A percentile compares a stretch with the other conserved stretches of the same genome.
Conservation (phyloP, 495 filamentous ascomycete genomes). For the Tuber calosporum region DNA sequence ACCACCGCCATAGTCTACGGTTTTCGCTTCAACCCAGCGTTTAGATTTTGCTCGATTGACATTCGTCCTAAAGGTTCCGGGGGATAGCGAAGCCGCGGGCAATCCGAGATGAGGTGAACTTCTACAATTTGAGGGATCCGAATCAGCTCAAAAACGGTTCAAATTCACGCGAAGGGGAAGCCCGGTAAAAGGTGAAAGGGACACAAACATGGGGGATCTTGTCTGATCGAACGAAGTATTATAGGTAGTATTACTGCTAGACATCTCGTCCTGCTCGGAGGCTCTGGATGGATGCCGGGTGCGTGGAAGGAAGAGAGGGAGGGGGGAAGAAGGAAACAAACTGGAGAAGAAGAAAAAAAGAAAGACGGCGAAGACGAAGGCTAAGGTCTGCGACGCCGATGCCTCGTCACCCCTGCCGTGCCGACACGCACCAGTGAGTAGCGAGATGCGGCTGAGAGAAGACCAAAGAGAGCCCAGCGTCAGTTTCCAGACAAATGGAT, state of each 20-base stretch:
- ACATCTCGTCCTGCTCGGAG: background rate
- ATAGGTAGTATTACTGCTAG: conserved; percentile 24
- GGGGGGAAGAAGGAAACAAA: background rate
- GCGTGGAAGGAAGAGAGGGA: background rate
- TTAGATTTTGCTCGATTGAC: conserved; percentile 85
- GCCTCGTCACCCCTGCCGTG: background rate
- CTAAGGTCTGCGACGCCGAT: background rate
- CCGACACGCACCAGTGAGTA: background rate
- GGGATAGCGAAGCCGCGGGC: conserved; percentile 40
- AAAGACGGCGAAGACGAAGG: background rate
- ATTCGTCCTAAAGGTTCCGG: conserved; percentile 64
- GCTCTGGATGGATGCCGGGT: background rate
- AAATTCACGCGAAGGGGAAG: background rate
- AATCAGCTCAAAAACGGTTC: conserved; percentile 16
- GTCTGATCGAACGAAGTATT: conserved; percentile 37
- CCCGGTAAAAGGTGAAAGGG: conserved; percentile 10
- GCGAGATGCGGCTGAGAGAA: conserved; percentile 1
- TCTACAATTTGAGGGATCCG: conserved; percentile 16
- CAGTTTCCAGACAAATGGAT: conserved; percentile 1
- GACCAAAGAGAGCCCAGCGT: background rate
- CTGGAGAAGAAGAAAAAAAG: background rate
- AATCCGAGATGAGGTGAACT: conserved; percentile 24
- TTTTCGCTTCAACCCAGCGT: conserved; percentile 90
- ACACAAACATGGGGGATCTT: conserved; percentile 38
- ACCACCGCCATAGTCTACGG: conserved; percentile 80